phyloP scores from a whole-genome alignment of 2,329 filamentous ascomycete genomes.

The Scedosporium aurantiacum region DNA sequence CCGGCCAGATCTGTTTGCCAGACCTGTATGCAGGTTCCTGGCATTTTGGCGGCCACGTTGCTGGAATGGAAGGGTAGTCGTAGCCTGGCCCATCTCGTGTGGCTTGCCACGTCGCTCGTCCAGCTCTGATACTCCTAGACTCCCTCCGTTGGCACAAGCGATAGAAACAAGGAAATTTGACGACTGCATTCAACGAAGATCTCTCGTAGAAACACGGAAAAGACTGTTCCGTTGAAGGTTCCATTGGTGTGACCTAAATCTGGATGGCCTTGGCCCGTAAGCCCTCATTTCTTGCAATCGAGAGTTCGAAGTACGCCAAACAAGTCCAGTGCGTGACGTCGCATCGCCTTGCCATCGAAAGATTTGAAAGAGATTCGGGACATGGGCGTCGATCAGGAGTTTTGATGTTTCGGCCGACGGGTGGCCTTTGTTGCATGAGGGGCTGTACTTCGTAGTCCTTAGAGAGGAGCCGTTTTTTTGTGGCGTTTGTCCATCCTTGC shows the following conservation, averaged over 20 bases:
- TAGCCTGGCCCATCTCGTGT: background rate
- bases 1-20: background rate
- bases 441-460: background rate
- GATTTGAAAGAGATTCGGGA: background rate
- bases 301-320: background rate
- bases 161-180: background rate
- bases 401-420: background rate
- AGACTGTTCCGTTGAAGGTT: background rate
- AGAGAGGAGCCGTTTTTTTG: background rate
- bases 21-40: background rate
- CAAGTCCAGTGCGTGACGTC: constrained; percentile 1
- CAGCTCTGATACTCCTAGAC: background rate
- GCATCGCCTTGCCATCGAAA: background rate
- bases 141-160: background rate
- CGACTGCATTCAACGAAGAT: background rate
- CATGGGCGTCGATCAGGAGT: constrained; percentile 5
- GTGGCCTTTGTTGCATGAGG: background rate
- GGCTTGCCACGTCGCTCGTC: background rate
- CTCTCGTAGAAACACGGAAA: background rate
- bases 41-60: background rate
- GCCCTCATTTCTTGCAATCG: background rate
- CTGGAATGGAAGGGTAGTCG: background rate
- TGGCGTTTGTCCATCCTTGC: background rate
- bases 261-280: background rate
- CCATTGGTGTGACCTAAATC: background rate